A percentile compares a stretch with the other conserved stretches of the same genome.
These are phyloP conservation scores for Asparagopsis taxiformis DNA, from an alignment of 31 red algal genomes.

Conservation along the genomic window DNA sequence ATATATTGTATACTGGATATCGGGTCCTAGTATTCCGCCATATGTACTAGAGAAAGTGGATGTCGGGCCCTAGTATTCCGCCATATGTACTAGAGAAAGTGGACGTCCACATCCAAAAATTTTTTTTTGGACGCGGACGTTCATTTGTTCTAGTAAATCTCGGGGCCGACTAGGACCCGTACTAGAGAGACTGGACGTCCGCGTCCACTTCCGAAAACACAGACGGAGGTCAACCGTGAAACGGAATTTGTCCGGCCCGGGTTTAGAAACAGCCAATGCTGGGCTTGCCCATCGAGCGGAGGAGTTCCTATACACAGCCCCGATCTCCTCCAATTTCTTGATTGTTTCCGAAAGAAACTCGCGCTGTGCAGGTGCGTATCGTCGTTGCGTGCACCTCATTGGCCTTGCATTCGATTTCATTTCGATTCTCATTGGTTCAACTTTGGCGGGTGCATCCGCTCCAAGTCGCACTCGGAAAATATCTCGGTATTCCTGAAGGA, in stretches of 20 bases:
- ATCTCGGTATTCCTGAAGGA: neutral
- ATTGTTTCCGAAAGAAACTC: neutral
- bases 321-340: neutral
- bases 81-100: too few relatives aligned
- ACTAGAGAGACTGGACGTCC: too few relatives aligned
- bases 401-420: neutral
- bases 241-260: neutral
- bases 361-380: neutral
- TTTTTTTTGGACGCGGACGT: too few relatives aligned
- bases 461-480: constrained; percentile 8
- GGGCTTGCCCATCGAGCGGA: constrained; percentile 2
- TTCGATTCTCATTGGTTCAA: constrained; percentile 2
- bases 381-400: neutral
- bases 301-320: constrained; percentile 7
- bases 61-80: too few relatives aligned
- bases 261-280: neutral
- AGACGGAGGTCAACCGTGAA: too few relatives aligned
- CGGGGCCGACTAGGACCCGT: too few relatives aligned
- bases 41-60: too few relatives aligned
- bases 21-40: too few relatives aligned
- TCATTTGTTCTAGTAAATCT: too few relatives aligned
- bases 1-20: too few relatives aligned
- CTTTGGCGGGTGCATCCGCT: neutral
- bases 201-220: too few relatives aligned
- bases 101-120: too few relatives aligned